Evolutionary conservation across 805 yeast species (phyloP).

Genomic region (Candida mattraensis): DNA sequence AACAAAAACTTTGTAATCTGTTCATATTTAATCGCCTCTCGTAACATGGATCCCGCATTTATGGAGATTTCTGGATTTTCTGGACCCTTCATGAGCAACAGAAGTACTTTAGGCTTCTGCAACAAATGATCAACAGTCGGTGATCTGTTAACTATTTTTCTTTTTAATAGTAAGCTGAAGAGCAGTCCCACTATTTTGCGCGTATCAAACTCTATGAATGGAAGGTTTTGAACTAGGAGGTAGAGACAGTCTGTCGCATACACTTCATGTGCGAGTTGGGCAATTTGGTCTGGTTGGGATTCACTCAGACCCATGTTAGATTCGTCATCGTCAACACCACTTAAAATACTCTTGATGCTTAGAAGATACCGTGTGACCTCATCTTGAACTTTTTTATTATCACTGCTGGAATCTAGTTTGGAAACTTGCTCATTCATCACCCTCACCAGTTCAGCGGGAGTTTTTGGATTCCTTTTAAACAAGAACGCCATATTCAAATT

Average conservation of each 20-base stretch:
- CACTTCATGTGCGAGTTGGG: constrained; percentile 76
- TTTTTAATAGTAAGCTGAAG: constrained; percentile 73
- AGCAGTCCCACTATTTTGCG: constrained; percentile 77
- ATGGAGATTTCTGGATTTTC: constrained; percentile 73
- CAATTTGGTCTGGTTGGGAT: constrained; percentile 69
- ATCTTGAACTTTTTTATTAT: constrained; percentile 56
- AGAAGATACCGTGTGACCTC: constrained; percentile 66
- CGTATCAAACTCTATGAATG: constrained; percentile 82
- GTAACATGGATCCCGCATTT: constrained; percentile 71
- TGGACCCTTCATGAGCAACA: constrained; percentile 65
- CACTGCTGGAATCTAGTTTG: constrained; percentile 52
- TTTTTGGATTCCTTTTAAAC: constrained; percentile 86
- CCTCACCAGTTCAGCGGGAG: constrained; percentile 81
- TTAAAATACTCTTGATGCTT: constrained; percentile 62
- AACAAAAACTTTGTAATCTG: constrained; percentile 60
- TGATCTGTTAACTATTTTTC: constrained; percentile 71
- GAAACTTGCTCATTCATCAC: constrained; percentile 70
- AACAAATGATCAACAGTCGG: constrained; percentile 87
- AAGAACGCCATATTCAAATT: constrained; percentile 69
- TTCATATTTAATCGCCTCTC: constrained; percentile 85
- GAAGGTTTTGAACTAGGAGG: constrained; percentile 56
- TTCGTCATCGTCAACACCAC: constrained; percentile 54
- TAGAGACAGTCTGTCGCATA: constrained; percentile 69
- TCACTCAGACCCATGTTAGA: constrained; percentile 14
- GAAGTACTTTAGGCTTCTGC: constrained; percentile 63